Evolutionary conservation across 768 basidiomycete species (phyloP).

Genomic region (Hypholoma sublateritium): DNA sequence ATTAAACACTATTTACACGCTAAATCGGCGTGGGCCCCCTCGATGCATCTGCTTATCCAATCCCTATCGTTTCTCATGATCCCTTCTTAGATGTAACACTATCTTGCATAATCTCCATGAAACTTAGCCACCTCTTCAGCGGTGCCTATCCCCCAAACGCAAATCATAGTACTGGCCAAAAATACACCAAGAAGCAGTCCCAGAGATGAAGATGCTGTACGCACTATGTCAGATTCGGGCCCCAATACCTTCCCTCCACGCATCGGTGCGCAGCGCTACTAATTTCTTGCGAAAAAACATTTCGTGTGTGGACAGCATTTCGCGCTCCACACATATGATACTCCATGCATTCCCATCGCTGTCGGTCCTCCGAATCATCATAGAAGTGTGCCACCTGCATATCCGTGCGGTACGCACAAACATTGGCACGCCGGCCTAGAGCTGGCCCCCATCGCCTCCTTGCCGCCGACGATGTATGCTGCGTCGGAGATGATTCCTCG

Average conservation of each 20-base stretch:
- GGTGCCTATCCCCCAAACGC: constrained; percentile 1
- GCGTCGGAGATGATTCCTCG: constrained; percentile 3
- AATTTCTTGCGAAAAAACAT: background rate
- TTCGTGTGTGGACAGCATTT: background rate
- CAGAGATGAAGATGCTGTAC: too few species aligned
- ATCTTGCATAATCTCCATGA: background rate
- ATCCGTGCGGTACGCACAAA: background rate
- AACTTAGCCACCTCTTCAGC: background rate
- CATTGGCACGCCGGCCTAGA: background rate
- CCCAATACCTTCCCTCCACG: background rate
- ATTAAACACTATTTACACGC: constrained; percentile 14
- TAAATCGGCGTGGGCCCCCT: constrained; percentile 1
- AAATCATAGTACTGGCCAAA: background rate
- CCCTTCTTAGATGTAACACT: background rate
- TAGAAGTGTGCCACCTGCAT: background rate
- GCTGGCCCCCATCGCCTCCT: background rate
- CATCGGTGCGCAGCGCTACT: background rate
- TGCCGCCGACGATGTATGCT: constrained; percentile 5
- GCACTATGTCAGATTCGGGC: background rate
- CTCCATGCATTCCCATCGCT: constrained; percentile 4
- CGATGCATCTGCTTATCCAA: background rate
- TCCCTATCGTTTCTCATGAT: background rate
- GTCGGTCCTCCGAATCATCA: too few species aligned
- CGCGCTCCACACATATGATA: constrained; percentile 3
- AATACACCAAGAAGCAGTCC: background rate